phyloP scores from a whole-genome alignment of 352 stramenopile genomes.

The Globisporangium nodosum region DNA sequence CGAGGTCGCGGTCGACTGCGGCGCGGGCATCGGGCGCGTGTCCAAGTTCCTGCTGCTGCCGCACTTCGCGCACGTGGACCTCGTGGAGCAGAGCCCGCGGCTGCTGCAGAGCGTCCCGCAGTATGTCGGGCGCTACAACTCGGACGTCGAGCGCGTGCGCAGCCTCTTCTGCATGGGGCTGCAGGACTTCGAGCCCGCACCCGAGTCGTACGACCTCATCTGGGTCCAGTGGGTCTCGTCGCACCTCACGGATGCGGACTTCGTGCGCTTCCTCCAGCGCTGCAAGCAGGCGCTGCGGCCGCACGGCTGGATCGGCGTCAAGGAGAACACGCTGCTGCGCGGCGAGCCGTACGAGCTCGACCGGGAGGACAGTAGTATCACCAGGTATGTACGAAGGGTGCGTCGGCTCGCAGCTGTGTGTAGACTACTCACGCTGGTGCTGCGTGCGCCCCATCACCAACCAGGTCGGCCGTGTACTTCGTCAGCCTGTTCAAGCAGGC shows the following conservation, averaged over 20 bases:
- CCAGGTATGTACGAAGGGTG: constrained; percentile 34
- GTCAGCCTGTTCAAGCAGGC: constrained; percentile 90
- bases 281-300: constrained; percentile 69
- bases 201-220: constrained; percentile 90
- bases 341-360: constrained; percentile 89
- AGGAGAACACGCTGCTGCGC: constrained; percentile 90
- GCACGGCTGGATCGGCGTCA: constrained; percentile 57
- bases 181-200: constrained; percentile 82
- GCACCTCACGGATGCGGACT: constrained; percentile 94
- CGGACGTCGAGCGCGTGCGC: constrained; percentile 32
- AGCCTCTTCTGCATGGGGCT: constrained; percentile 90
- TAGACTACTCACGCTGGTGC: not conserved
- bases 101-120: constrained; percentile 85
- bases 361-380: constrained; percentile 92
- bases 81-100: constrained; percentile 93
- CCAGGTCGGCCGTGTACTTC: constrained; percentile 80
- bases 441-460: not conserved
- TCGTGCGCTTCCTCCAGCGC: constrained; percentile 89
- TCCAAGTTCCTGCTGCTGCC: constrained; percentile 92
- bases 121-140: constrained; percentile 68
- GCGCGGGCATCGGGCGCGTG: constrained; percentile 93
- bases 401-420: not conserved
- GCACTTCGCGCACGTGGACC: constrained; percentile 84
- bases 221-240: constrained; percentile 97
- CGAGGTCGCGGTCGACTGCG: constrained; percentile 66